Percentiles rank a stretch among this genome's conserved stretches.
Evolutionary conservation across 2,329 filamentous ascomycete genomes (phyloP).

Genomic region (Botrytis squamosa): DNA sequence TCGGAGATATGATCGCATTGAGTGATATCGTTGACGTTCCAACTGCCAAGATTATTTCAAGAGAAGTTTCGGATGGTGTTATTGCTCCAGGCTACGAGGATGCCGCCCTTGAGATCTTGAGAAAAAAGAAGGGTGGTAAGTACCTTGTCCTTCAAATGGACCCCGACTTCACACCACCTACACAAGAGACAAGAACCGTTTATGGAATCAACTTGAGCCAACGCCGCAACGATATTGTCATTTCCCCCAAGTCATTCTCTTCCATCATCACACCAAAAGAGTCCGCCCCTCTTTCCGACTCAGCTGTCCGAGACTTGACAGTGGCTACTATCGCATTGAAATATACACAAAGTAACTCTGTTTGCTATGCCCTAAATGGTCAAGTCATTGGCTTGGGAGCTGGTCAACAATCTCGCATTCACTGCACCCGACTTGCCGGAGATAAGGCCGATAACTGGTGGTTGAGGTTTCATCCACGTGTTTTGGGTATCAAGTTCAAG

Average conservation of each 20-base stretch:
- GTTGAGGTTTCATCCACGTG: conserved; percentile 94
- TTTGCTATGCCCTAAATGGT: conserved; percentile 93
- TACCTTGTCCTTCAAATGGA: conserved; percentile 97
- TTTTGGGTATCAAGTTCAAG: conserved; percentile 91
- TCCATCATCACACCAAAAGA: conserved; percentile 86
- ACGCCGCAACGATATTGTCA: conserved; percentile 87
- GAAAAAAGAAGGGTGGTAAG: conserved; percentile 97
- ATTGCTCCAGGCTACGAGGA: conserved; percentile 85
- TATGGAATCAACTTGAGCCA: conserved; percentile 88
- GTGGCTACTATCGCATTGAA: conserved; percentile 97
- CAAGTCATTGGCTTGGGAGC: conserved; percentile 93
- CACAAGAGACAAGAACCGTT: conserved; percentile 78
- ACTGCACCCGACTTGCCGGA: conserved; percentile 94
- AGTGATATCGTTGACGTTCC: conserved; percentile 87
- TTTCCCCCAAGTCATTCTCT: conserved; percentile 81
- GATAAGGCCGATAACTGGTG: conserved; percentile 99
- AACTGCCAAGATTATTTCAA: conserved; percentile 95
- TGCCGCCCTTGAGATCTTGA: conserved; percentile 84
- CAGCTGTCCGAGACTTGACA: conserved; percentile 83
- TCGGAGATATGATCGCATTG: conserved; percentile 92
- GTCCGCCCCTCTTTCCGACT: conserved; percentile 67
- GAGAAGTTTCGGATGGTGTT: conserved; percentile 96
- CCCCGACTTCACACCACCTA: conserved; percentile 73
- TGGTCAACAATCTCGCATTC: conserved; percentile 95
- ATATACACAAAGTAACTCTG: conserved; percentile 98